Evolutionary conservation across 306 rosid genomes (phyloP).

Genomic region (Hippophae tibetana): DNA sequence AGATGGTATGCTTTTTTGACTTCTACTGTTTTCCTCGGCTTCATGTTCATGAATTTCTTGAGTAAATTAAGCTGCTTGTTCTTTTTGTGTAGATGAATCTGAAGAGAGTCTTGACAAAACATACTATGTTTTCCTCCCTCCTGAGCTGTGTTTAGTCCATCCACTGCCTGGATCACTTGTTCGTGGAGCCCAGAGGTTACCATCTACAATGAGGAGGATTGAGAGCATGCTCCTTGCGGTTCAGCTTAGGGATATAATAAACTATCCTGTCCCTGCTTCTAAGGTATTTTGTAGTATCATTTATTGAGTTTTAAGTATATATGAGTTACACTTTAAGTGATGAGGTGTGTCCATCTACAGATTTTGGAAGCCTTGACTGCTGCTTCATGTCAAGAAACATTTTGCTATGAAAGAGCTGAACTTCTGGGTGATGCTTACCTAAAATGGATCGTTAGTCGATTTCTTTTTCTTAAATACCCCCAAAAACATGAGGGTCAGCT

Average conservation of each 20-base stretch:
- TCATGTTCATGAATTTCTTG: conserved; percentile 5
- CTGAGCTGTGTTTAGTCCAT: conserved; percentile 85
- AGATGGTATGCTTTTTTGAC: conserved; percentile 50
- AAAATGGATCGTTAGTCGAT: conserved; percentile 96
- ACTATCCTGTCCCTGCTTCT: conserved; percentile 55
- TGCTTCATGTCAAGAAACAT: conserved; percentile 99
- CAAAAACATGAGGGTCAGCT: conserved; percentile 99
- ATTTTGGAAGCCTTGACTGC: conserved; percentile 98
- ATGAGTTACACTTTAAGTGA: conserved; percentile 17
- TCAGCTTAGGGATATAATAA: conserved; percentile 66
- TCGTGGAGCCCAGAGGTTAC: conserved; percentile 97
- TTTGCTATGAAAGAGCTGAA: conserved; percentile 98
- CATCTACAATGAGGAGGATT: conserved; percentile 96
- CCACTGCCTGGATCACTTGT: conserved; percentile 90
- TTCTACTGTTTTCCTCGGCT: conserved; percentile 13
- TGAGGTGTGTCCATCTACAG: conserved; percentile 33
- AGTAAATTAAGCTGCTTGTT: conserved; percentile 15
- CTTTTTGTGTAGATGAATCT: conserved; percentile 59
- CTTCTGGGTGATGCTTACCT: conserved; percentile 99
- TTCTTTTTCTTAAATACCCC: conserved; percentile 87
- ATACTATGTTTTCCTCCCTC: conserved; percentile 92
- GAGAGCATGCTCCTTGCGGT: conserved; percentile 96
- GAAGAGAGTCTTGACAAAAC: conserved; percentile 84
- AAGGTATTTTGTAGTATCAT: conserved; percentile 46
- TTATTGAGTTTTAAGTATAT: conserved; percentile 16